Evolutionary conservation across 2,329 filamentous ascomycete genomes (phyloP).

Genomic region (Talaromyces islandicus): DNA sequence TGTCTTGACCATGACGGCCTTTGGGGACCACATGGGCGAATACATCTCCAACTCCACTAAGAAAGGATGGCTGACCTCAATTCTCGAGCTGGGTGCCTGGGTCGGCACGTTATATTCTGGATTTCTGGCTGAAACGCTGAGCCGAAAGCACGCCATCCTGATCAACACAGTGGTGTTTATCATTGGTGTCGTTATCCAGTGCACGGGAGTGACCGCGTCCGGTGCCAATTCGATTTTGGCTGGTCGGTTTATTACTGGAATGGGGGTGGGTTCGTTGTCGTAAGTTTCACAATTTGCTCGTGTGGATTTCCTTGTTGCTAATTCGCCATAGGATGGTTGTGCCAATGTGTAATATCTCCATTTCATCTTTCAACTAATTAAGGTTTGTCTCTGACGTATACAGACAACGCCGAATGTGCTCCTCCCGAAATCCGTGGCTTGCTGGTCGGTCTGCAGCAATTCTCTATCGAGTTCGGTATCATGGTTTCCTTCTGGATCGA

Average conservation of each 20-base stretch:
- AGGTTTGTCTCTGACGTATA: constrained; percentile 48
- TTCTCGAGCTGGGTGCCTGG: constrained; percentile 73
- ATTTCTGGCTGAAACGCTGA: constrained; percentile 64
- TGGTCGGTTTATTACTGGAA: constrained; percentile 60
- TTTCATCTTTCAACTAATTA: constrained; percentile 59
- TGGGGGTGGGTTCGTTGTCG: constrained; percentile 48
- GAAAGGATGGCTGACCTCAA: constrained; percentile 39
- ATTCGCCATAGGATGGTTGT: constrained; percentile 28
- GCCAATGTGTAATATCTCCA: constrained; percentile 43
- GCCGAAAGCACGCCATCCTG: constrained; percentile 58
- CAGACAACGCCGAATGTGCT: constrained; percentile 35
- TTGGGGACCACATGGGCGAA: constrained; percentile 18
- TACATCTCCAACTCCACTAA: constrained; percentile 17
- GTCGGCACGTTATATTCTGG: constrained; percentile 65
- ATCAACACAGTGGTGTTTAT: constrained; percentile 37
- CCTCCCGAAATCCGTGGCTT: constrained; percentile 62
- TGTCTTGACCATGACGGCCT: constrained; percentile 13
- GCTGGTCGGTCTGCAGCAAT: constrained; percentile 59
- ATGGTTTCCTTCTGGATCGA: constrained; percentile 40
- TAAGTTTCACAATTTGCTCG: not conserved
- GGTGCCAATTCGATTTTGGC: constrained; percentile 49
- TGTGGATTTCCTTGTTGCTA: not conserved
- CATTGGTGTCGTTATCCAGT: constrained; percentile 60
- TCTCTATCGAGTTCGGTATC: constrained; percentile 56
- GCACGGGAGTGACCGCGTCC: constrained; percentile 45